Evolutionary conservation across 1,139 yeast species (phyloP).

Genomic region (Suhomyces taliae): DNA sequence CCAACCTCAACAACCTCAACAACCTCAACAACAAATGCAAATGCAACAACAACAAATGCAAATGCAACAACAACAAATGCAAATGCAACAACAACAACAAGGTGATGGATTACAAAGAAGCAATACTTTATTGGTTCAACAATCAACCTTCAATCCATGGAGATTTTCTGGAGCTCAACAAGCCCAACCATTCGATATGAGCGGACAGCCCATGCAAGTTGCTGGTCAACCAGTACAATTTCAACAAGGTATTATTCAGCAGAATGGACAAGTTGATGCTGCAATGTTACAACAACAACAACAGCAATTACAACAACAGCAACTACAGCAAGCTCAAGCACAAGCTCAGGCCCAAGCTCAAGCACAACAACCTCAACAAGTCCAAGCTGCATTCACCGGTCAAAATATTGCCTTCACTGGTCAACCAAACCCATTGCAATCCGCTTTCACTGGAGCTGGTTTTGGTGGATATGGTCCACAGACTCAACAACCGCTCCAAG

Average conservation of each 20-base stretch:
- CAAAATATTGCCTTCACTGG: not conserved
- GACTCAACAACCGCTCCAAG: constrained; percentile 16
- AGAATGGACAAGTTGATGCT: constrained; percentile 8
- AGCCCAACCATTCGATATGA: constrained; percentile 1
- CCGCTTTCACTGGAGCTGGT: constrained; percentile 53
- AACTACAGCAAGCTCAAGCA: constrained; percentile 14
- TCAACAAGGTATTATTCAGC: constrained; percentile 8
- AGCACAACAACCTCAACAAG: constrained; percentile 19
- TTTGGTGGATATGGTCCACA: constrained; percentile 53
- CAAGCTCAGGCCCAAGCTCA: constrained; percentile 20
- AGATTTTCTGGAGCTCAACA: constrained; percentile 19
- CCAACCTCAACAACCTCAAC: constrained; percentile 7
- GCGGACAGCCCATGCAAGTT: too few species aligned
- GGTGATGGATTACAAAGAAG: constrained; percentile 22
- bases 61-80: constrained; percentile 20
- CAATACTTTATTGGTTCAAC: constrained; percentile 39
- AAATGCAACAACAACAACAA: constrained; percentile 8
- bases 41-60: constrained; percentile 14
- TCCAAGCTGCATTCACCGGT: constrained; percentile 4
- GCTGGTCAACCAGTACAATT: not conserved
- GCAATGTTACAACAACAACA: constrained; percentile 15
- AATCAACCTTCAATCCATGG: constrained; percentile 50
- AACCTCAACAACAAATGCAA: constrained; percentile 22
- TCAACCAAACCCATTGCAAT: constrained; percentile 21
- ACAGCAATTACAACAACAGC: constrained; percentile 11